Base-by-base conservation (phyloP, 2,329 filamentous ascomycete species). In the Dactylellina haptotyla region DNA sequence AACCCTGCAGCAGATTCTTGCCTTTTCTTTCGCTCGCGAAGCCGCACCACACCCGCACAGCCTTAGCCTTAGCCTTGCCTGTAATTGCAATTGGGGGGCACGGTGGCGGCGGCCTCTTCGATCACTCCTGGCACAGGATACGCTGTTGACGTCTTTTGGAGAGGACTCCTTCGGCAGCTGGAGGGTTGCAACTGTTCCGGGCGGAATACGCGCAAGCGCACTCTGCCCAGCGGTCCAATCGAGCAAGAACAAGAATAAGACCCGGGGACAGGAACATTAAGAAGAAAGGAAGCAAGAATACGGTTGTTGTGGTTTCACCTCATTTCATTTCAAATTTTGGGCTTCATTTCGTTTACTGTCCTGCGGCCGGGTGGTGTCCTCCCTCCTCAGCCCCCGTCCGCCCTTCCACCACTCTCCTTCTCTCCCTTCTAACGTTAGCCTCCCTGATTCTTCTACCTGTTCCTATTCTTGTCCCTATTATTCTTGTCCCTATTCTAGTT, bases 251-350 rank as follows among this genome's bases (percentile, higher is more conserved):
- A n/a, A n/a, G n/a, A n/a, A n/a, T 34, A 34, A 34, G 6, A 34
- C 6, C 30, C 30, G 14, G 14, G 30, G 6, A 34, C n/a, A 43
- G 39, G 6, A 34, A 14, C 14, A 34, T 34, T 34, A 23, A 46
- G n/a, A 20, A 43, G 18, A 28, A 26, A 14, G 8, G 2, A 50
- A 23, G 30, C 3, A 16, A 9, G 20, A 51, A 5, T 18, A 26
- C 18, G 39, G 62, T 57, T 65, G 62, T 65, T 65, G 62, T 65
- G 75, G 77, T 75, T 88, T 54, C 81, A 89, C 75, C 85, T 86
- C 78, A 82, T 88, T 78, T 83, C 88, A 78, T 88, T 88, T 80
- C 86, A 86, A 30, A 85, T 85, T 50, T 67, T 77, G 43, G 72
- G 76, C 26, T 32, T 43, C 37, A 26, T 58, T 61, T 53, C 25